phyloP scores from a whole-genome alignment of 805 yeast genomes.

The Sugiyamaella chiloensis region DNA sequence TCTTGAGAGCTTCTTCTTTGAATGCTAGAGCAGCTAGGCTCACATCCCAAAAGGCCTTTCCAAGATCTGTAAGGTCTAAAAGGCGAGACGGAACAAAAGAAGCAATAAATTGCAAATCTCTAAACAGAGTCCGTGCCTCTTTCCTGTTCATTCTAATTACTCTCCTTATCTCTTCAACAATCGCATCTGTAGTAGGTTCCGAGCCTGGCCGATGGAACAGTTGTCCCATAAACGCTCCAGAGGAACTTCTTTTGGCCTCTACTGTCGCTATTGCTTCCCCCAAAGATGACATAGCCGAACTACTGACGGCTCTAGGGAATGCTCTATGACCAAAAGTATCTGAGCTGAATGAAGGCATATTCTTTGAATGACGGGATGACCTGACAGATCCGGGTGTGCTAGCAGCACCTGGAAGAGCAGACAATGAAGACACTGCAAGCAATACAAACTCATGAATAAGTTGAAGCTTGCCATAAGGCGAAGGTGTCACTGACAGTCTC shows the following conservation, averaged over 20 bases:
- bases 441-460: slow-evolving; percentile 27
- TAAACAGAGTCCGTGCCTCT: slow-evolving; percentile 31
- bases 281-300: slow-evolving; percentile 20
- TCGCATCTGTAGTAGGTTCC: slow-evolving; percentile 31
- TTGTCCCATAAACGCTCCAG: slow-evolving; percentile 15
- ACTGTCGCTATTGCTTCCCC: slow-evolving; percentile 26
- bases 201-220: slow-evolving; percentile 6
- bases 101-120: slow-evolving; percentile 35
- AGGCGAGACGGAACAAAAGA: slow-evolving; percentile 31
- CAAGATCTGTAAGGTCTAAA: slow-evolving; percentile 30
- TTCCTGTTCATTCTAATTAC: slow-evolving; percentile 26
- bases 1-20: slow-evolving; percentile 26
- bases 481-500: slow-evolving; percentile 25
- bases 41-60: slow-evolving; percentile 38
- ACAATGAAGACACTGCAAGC: slow-evolving; percentile 27
- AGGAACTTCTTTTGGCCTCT: slow-evolving; percentile 25
- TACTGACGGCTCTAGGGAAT: slow-evolving; percentile 11
- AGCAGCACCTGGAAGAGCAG: slow-evolving; percentile 6
- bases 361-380: slow-evolving; percentile 17
- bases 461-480: slow-evolving; percentile 28
- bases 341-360: slow-evolving; percentile 21
- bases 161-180: slow-evolving; percentile 33
- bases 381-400: slow-evolving; percentile 23
- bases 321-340: slow-evolving; percentile 14
- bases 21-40: slow-evolving; percentile 33